Evolutionary conservation across 768 basidiomycete species (phyloP).

Genomic region (Lactifluus echinatus): DNA sequence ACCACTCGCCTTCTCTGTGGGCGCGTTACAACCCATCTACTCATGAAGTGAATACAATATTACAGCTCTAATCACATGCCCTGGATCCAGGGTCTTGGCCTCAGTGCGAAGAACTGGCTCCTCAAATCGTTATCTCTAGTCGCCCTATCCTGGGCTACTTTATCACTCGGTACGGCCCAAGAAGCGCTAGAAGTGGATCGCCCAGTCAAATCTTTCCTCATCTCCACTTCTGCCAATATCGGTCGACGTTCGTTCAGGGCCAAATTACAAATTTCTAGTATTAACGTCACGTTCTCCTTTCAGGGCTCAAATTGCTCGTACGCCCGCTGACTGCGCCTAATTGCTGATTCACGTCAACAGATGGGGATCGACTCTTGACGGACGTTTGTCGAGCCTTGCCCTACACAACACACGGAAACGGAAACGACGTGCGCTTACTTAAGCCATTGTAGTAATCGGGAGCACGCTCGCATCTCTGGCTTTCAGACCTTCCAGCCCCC

Average conservation of each 20-base stretch:
- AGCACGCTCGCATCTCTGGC: slow-evolving; percentile 1
- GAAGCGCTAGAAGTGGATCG: neutral
- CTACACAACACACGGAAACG: too few species aligned
- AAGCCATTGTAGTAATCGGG: neutral
- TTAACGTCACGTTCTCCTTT: neutral
- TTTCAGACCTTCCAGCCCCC: neutral
- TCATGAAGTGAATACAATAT: too few species aligned
- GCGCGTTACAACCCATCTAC: too few species aligned
- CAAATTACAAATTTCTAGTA: neutral
- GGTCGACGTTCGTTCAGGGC: neutral
- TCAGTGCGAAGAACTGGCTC: neutral
- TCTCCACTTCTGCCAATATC: neutral
- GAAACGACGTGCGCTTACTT: neutral
- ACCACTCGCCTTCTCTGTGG: neutral
- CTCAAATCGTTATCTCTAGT: neutral
- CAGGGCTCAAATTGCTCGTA: neutral
- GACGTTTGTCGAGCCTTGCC: neutral
- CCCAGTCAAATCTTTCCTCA: neutral
- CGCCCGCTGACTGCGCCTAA: neutral
- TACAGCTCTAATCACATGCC: neutral
- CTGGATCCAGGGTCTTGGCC: slow-evolving; percentile 10
- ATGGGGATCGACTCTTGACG: neutral
- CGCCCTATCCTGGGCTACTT: neutral
- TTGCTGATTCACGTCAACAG: neutral
- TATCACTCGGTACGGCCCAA: neutral